Conservation (phyloP, 352 stramenopile genomes). For the Globisporangium emineosum region DNA sequence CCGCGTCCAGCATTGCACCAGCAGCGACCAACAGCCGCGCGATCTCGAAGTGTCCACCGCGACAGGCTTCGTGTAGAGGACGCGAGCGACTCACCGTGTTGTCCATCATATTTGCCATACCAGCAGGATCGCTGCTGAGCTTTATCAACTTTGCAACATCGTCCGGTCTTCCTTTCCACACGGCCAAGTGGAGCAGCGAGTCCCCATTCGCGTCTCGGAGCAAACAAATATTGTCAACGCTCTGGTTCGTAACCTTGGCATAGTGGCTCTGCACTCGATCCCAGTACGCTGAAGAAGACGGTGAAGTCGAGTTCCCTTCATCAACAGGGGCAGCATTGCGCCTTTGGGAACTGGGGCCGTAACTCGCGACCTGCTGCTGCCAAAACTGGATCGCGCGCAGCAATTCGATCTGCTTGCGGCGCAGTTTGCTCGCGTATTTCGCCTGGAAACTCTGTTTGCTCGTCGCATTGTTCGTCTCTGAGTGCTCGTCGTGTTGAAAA, state of each 20-base stretch:
- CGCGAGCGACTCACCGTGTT: slow-evolving; percentile 39
- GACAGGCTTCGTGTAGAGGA: slow-evolving; percentile 57
- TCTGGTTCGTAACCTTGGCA: not conserved
- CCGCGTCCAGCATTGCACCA: slow-evolving; percentile 32
- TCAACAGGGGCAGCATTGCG: not conserved
- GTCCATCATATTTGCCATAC: slow-evolving; percentile 35
- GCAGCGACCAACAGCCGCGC: slow-evolving; percentile 34
- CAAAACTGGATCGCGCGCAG: slow-evolving; percentile 23
- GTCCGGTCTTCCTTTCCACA: slow-evolving; percentile 37
- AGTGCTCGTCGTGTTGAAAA: not conserved
- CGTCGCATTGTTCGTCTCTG: slow-evolving; percentile 1
- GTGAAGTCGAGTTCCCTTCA: not conserved
- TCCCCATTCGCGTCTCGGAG: slow-evolving; percentile 27
- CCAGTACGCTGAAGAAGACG: slow-evolving; percentile 26
- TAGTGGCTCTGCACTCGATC: slow-evolving; percentile 18
- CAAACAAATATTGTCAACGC: not conserved
- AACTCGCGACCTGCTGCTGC: slow-evolving; percentile 26
- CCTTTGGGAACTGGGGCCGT: not conserved
- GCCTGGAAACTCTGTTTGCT: slow-evolving; percentile 24
- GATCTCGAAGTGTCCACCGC: slow-evolving; percentile 34
- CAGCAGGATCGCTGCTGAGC: slow-evolving; percentile 29
- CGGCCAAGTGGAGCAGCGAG: slow-evolving; percentile 51
- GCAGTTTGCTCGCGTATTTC: slow-evolving; percentile 35
- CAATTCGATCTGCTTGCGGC: slow-evolving; percentile 24
- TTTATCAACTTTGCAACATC: slow-evolving; percentile 28